Evolutionary conservation across 2,329 filamentous ascomycete genomes (phyloP).

Genomic region (Fusarium dimerum): DNA sequence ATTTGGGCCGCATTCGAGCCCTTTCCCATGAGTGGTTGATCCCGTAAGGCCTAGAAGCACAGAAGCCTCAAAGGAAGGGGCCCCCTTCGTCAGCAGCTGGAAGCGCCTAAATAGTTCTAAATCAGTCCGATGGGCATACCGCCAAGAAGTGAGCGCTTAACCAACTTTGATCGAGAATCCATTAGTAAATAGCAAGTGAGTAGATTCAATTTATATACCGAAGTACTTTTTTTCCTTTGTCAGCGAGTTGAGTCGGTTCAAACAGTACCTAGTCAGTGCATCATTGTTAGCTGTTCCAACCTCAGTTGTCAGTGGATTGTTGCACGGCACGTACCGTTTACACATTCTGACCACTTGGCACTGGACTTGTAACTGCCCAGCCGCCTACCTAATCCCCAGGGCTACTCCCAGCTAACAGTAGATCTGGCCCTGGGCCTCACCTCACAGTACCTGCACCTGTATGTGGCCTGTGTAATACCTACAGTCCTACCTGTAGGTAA

Average conservation of each 20-base stretch:
- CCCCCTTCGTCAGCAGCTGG: not conserved
- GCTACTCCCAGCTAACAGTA: no score
- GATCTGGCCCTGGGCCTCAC: no score
- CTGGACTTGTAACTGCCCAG: no score
- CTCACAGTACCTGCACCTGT: no score
- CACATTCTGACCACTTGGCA: not conserved
- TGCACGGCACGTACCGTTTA: not conserved
- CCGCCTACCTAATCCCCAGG: no score
- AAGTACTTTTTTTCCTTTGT: no score
- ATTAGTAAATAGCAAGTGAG: no score
- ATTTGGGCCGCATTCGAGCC: constrained; percentile 22
- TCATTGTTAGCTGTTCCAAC: not conserved
- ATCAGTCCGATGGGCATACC: not conserved
- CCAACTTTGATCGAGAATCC: not conserved
- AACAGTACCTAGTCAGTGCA: not conserved
- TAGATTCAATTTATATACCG: no score
- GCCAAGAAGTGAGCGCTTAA: not conserved
- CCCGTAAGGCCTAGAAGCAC: not conserved
- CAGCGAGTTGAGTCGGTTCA: not conserved
- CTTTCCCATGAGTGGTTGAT: not conserved
- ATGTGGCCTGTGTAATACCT: no score
- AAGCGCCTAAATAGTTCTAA: constrained; percentile 1
- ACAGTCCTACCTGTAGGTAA: not conserved
- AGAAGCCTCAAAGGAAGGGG: not conserved
- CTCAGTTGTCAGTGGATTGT: not conserved